These are phyloP conservation scores for Protoeuglena noctilucae DNA, from an alignment of 139 green algal genomes.

Conservation along the genomic window DNA sequence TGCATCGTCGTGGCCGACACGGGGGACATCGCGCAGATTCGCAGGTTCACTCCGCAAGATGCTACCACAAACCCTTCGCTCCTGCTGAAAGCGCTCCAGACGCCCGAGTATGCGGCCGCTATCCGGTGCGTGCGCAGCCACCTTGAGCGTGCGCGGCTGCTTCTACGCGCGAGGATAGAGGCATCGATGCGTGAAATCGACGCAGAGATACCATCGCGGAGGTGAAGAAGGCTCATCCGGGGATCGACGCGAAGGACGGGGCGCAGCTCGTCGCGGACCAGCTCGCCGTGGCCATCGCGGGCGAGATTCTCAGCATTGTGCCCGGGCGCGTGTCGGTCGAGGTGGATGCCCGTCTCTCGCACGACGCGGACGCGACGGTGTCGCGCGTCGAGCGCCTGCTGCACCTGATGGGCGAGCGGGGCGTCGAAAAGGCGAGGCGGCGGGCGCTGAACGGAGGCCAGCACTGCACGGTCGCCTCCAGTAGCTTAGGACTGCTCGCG, in stretches of 20 bases:
- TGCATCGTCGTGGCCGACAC: constrained; percentile 29
- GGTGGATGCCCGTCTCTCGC: constrained; percentile 39
- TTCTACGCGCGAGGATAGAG: no score
- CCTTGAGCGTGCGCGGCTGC: no score
- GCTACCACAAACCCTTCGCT: constrained; percentile 75
- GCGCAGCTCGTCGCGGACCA: constrained; percentile 38
- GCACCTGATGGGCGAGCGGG: constrained; percentile 45
- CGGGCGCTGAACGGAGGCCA: neutral
- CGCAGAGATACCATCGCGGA: constrained; percentile 32
- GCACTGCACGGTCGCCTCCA: neutral
- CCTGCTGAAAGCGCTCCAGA: constrained; percentile 51
- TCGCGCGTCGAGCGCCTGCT: constrained; percentile 53
- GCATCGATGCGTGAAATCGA: constrained; percentile 34
- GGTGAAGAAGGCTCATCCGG: constrained; percentile 10
- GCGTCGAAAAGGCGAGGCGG: constrained; percentile 14
- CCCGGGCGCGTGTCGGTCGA: constrained; percentile 65
- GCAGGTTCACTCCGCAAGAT: constrained; percentile 44
- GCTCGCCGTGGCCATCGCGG: constrained; percentile 53
- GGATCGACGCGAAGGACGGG: neutral
- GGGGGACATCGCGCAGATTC: constrained; percentile 45
- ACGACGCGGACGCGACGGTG: constrained; percentile 43
- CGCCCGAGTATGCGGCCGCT: constrained; percentile 46
- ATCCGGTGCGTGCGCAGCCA: no score
- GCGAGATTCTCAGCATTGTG: constrained; percentile 54
- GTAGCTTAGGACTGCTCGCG: neutral